Percentiles rank a stretch among this genome's conserved stretches.
These are phyloP conservation scores for Aspergillus japonicus DNA, from an alignment of 2,329 filamentous ascomycete species.

Conservation along the genomic window DNA sequence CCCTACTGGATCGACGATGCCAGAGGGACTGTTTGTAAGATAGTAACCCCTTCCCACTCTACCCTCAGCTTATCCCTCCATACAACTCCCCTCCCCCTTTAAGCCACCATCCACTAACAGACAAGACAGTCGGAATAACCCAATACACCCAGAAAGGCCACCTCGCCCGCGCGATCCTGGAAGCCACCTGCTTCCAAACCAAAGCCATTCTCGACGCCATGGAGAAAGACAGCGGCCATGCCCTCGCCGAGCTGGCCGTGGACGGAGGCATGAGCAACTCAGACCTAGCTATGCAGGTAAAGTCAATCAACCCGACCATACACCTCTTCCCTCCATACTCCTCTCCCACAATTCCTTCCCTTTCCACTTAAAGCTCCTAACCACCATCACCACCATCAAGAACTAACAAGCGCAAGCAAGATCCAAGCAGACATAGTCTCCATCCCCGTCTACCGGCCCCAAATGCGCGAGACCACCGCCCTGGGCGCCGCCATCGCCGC, in stretches of 20 bases:
- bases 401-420: conserved; percentile 34
- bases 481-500: conserved; percentile 84
- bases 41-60: conserved; percentile 9
- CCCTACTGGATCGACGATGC: conserved; percentile 95
- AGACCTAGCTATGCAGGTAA: conserved; percentile 77
- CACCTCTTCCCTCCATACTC: no score
- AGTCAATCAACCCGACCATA: conserved; percentile 5
- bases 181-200: conserved; percentile 89
- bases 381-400: no score
- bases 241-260: conserved; percentile 74
- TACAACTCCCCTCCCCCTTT: neutral
- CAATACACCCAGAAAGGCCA: conserved; percentile 82
- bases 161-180: conserved; percentile 82
- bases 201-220: conserved; percentile 92
- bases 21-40: conserved; percentile 76
- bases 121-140: conserved; percentile 67
- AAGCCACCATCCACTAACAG: neutral
- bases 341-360: neutral
- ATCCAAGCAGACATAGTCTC: conserved; percentile 79
- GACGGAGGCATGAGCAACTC: conserved; percentile 89
- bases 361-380: neutral
- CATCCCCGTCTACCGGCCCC: conserved; percentile 76
- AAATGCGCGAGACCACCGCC: conserved; percentile 84
- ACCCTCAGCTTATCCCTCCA: neutral
- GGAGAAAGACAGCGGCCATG: conserved; percentile 79